These are phyloP conservation scores for Triticum timopheevii DNA, from an alignment of 176 grass and related monocot genomes.

Conservation along the genomic window DNA sequence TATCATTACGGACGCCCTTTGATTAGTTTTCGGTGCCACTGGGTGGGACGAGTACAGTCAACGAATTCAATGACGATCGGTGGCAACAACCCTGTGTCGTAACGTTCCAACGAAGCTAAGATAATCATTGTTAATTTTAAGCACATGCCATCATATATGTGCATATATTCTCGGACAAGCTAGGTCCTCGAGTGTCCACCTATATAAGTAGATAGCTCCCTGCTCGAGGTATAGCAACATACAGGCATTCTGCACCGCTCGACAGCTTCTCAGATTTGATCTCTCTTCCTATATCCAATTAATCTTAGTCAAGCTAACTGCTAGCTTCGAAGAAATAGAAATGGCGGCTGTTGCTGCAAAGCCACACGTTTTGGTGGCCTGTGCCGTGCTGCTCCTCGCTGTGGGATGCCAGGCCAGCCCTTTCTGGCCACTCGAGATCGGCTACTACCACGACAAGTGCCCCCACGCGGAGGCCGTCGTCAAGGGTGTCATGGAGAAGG, in stretches of 20 bases:
- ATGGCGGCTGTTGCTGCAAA: background rate
- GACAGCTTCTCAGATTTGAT: too few relatives aligned
- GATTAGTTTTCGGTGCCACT: background rate
- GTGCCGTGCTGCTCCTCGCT: background rate
- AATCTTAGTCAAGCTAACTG: background rate
- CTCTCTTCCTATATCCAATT: background rate
- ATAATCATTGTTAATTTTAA: too few relatives aligned
- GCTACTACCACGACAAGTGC: slow-evolving; percentile 5
- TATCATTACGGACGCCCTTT: background rate
- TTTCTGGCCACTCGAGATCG: background rate
- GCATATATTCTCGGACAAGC: background rate
- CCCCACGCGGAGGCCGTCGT: background rate
- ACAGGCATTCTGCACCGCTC: too few relatives aligned
- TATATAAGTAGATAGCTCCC: too few relatives aligned
- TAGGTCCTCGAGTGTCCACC: too few relatives aligned
- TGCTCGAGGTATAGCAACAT: too few relatives aligned
- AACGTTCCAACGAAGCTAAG: background rate
- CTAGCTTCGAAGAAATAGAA: background rate
- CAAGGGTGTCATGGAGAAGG: background rate
- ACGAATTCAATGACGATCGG: too few relatives aligned
- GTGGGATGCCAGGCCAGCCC: background rate
- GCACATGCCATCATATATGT: background rate
- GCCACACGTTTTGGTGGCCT: background rate
- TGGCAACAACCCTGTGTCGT: too few relatives aligned
- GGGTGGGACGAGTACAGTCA: too few relatives aligned